Percentiles rank a stretch among this genome's conserved stretches.
These are phyloP conservation scores for Ichthyophthirius multifiliis DNA, from an alignment of 169 alveolate species.

Conservation along the genomic window DNA sequence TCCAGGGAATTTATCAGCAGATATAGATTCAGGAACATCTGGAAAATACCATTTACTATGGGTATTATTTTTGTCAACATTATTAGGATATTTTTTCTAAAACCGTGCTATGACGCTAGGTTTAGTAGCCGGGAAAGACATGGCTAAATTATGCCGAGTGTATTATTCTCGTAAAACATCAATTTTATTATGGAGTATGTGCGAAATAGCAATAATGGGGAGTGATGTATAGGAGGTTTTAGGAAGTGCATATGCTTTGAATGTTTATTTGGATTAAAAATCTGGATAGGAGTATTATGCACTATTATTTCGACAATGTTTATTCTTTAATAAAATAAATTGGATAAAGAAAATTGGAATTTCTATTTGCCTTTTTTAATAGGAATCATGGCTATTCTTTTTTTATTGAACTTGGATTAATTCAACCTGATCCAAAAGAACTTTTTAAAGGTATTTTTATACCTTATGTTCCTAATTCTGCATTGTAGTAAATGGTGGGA, in stretches of 20 bases:
- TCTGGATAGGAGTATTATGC: constrained; percentile 60
- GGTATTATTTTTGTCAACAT: constrained; percentile 42
- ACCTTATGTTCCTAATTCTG: constrained; percentile 43
- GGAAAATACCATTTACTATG: constrained; percentile 48
- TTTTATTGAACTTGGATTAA: constrained; percentile 40
- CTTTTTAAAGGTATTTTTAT: constrained; percentile 53
- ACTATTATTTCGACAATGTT: constrained; percentile 61
- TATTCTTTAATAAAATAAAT: constrained; percentile 46
- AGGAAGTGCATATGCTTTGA: constrained; percentile 67
- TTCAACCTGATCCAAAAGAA: constrained; percentile 44
- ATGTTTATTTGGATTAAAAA: constrained; percentile 59
- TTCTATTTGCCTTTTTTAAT: constrained; percentile 49
- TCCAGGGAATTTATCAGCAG: constrained; percentile 61
- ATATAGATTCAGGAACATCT: constrained; percentile 40
- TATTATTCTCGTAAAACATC: constrained; percentile 50
- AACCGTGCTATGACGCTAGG: constrained; percentile 40
- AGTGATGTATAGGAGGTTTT: constrained; percentile 75
- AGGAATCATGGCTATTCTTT: constrained; percentile 66
- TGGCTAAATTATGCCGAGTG: constrained; percentile 53
- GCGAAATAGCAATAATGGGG: constrained; percentile 80
- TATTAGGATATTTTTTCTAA: constrained; percentile 36
- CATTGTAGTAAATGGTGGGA: constrained; percentile 37
- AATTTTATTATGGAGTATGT: constrained; percentile 53
- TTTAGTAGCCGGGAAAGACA: constrained; percentile 39
- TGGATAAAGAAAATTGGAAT: constrained; percentile 57